phyloP scores from a whole-genome alignment of 2,329 filamentous ascomycete genomes.

The Furcasterigmium sp. region DNA sequence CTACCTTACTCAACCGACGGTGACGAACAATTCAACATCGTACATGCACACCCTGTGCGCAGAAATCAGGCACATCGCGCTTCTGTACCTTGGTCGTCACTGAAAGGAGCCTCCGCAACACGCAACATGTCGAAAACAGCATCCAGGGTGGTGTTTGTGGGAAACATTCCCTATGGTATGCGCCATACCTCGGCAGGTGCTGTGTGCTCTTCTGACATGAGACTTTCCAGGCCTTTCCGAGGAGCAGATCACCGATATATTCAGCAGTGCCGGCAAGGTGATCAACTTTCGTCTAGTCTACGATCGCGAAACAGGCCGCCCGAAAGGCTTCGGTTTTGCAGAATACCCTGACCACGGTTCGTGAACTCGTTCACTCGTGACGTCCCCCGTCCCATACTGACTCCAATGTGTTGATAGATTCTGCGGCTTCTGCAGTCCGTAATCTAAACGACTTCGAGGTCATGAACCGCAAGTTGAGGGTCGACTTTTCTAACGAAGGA shows the following conservation, averaged over 20 bases:
- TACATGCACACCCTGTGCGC: too few relatives aligned
- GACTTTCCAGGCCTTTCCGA: conserved; percentile 85
- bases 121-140: conserved; percentile 66
- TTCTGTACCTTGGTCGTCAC: too few relatives aligned
- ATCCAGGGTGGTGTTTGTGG: conserved; percentile 77
- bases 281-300: conserved; percentile 90
- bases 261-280: conserved; percentile 84
- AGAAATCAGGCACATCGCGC: too few relatives aligned
- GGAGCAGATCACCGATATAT: conserved; percentile 92
- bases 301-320: conserved; percentile 88
- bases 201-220: neutral
- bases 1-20: too few relatives aligned
- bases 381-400: too few relatives aligned
- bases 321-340: conserved; percentile 95
- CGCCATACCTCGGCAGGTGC: neutral
- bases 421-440: conserved; percentile 87
- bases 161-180: conserved; percentile 78
- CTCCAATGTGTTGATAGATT: conserved; percentile 40
- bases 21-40: too few relatives aligned
- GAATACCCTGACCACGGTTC: conserved; percentile 88
- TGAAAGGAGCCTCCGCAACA: too few relatives aligned
- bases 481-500: conserved; percentile 94
- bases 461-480: conserved; percentile 88
- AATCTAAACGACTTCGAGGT: conserved; percentile 95
- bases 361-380: conserved; percentile 8